These are phyloP conservation scores for Bertia moriformis DNA, from an alignment of 2,329 filamentous ascomycete genomes.

Conservation along the genomic window DNA sequence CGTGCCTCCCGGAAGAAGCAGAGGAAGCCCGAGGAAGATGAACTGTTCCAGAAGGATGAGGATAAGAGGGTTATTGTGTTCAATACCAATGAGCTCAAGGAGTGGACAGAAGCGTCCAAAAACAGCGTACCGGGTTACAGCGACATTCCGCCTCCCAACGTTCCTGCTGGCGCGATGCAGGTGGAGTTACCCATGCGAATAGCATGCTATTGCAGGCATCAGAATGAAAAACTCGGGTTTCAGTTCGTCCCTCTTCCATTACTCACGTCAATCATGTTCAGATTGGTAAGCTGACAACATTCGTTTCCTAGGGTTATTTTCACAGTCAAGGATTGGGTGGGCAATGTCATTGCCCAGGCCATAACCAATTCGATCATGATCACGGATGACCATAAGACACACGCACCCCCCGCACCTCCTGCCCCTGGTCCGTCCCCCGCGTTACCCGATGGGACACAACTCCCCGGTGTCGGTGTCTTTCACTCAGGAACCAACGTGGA, in stretches of 20 bases:
- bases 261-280: background rate
- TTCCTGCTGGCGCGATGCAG: conserved; percentile 49
- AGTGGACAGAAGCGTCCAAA: conserved; percentile 49
- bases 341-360: conserved; percentile 66
- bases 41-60: conserved; percentile 71
- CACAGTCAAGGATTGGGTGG: conserved; percentile 71
- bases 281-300: conserved; percentile 16
- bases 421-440: conserved; percentile 3
- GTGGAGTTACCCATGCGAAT: conserved; percentile 88
- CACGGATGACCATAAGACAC: conserved; percentile 93
- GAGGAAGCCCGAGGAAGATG: conserved; percentile 84
- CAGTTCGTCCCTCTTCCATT: conserved; percentile 17
- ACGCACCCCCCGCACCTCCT: conserved; percentile 26
- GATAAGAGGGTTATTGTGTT: conserved; percentile 75
- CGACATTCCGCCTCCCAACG: conserved; percentile 25
- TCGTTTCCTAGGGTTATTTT: conserved; percentile 72
- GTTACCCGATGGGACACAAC: background rate
- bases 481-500: conserved; percentile 5
- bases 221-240: conserved; percentile 85
- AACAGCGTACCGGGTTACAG: conserved; percentile 30
- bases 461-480: conserved; percentile 5
- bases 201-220: conserved; percentile 90
- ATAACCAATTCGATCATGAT: conserved; percentile 88
- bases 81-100: conserved; percentile 75
- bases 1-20: conserved; percentile 82